Evolutionary conservation across 1,139 yeast species (phyloP), one percentile per base, ranked within the genome.

Genomic region (Candida pseudoviswanathii): DNA sequence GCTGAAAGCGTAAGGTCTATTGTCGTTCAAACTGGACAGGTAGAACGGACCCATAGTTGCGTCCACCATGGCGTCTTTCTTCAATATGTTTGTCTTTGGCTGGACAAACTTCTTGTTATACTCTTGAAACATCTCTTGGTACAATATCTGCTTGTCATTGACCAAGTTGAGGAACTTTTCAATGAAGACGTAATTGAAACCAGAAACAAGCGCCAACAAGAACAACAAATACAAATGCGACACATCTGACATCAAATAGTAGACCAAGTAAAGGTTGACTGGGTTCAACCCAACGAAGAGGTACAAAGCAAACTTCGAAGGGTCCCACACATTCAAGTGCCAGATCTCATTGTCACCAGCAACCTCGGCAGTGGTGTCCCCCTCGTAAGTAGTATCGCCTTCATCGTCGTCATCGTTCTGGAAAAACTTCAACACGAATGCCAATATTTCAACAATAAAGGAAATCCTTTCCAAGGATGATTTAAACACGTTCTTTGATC

Each of bases 11-110:
- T 69, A 68, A 2, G 73, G 70, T 31, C 58, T 58, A 6, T 58
- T 39, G 46, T 72, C 73, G 5, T 66, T 63, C 47, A 67, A 60
- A 3, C 58, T 81, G 62, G 54, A 43, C 16, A 67, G 61, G 31
- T 67, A 66, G 31, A 60, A 53, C 21, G 73, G 73, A 2, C 77
- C 78, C 49, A 56, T 63, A 30, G 86, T 81, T 7, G 90, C 84
- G 62, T 87, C 92, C 8, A 86, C 73, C 44, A 80, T 74, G 2
- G 80, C 91, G 58, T 87, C 91, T 55, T 85, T 81, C 48, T 77
- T 75, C 47, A 76, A 65, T 6, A 76, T 74, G 5, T 82, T 75
- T 1, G 81, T 67, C 48, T 78, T 77, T 3, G 92, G 91, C 45
- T 77, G 77, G n/a, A 86, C 87, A 54, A 77, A 81, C 61, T 86